Conservation (phyloP, 306 rosid species). For the Lablab purpureus region DNA sequence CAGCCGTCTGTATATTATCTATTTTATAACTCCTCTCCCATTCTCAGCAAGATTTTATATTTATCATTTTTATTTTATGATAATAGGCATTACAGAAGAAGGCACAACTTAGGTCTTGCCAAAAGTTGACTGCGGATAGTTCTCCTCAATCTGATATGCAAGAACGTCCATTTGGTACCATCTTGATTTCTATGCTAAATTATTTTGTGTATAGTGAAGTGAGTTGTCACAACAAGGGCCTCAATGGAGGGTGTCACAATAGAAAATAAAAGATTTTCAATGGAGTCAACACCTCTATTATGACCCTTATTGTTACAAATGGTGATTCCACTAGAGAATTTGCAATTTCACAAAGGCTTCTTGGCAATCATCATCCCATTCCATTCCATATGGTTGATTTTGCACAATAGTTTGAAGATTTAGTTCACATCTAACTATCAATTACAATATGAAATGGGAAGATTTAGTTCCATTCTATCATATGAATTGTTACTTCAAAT, state of each 20-base stretch:
- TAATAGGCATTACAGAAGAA: conserved; percentile 61
- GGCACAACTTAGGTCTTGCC: conserved; percentile 51
- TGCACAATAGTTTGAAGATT: background rate
- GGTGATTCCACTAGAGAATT: background rate
- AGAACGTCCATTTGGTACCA: conserved; percentile 60
- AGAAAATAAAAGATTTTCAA: background rate
- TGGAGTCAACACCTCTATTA: background rate
- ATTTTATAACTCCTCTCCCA: background rate
- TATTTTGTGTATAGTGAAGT: conserved; percentile 26
- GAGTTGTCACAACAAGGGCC: background rate
- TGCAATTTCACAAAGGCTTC: background rate
- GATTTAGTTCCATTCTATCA: background rate
- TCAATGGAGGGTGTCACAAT: background rate
- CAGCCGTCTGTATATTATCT: conserved; percentile 30
- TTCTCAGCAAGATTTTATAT: background rate
- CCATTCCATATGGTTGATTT: background rate
- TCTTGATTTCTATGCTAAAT: conserved; percentile 37
- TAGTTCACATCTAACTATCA: background rate
- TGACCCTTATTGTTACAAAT: background rate
- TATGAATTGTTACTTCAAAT: background rate
- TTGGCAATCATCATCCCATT: background rate
- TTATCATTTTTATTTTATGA: conserved; percentile 30
- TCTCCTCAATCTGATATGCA: conserved; percentile 49
- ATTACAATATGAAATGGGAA: background rate
- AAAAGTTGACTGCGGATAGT: conserved; percentile 41